Evolutionary conservation across 805 yeast genomes (phyloP), one percentile per base, ranked within the genome.

Genomic region (Yarrowia keelungensis): DNA sequence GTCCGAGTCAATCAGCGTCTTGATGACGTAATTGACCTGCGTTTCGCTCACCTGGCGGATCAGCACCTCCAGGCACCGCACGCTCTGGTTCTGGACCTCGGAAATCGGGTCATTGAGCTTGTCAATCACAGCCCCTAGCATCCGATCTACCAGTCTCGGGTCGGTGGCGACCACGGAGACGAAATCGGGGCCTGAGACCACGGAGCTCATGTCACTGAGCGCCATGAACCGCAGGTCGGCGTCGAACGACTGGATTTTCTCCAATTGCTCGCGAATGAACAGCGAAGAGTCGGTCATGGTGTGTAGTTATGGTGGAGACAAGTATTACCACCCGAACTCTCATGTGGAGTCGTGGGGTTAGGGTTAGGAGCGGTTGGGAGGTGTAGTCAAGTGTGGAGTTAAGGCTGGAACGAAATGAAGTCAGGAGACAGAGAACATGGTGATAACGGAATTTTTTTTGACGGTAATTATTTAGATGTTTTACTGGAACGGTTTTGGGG

Each of bases 151-250:
- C 53, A 72, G 35, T 14, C 46, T 51, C 14, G 69, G 72, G 78
- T 70, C 80, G 76, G 69, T 75, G 73, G 69, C 70, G 69, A 68
- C 71, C 77, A 69, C 72, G 73, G 70, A 75, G 74, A 73, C 42
- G 38, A 59, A 59, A 15, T 64, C 46, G 42, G 71, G 73, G 62
- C 73, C 71, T 4, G 75, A 39, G 36, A 77, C 73, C 4, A 71
- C 69, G 4, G 84, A 84, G 72, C 84, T 85, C 73, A 90, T 81
- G 74, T 91, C 97, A 72, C 85, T 89, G 68, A 91, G 79, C 1
- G 93, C 96, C 97, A 91, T 91, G 79, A 87, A 91, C 75, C 97
- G 81, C 72, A 89, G 79, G 75, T 91, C 97, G 3, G 95, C 89
- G 73, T 91, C 97, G 47, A 62, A 62, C 43, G 67, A 62, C 45